These are phyloP conservation scores for Metarhizium guizhouense DNA, from an alignment of 2,329 filamentous ascomycete genomes.

Conservation along the genomic window DNA sequence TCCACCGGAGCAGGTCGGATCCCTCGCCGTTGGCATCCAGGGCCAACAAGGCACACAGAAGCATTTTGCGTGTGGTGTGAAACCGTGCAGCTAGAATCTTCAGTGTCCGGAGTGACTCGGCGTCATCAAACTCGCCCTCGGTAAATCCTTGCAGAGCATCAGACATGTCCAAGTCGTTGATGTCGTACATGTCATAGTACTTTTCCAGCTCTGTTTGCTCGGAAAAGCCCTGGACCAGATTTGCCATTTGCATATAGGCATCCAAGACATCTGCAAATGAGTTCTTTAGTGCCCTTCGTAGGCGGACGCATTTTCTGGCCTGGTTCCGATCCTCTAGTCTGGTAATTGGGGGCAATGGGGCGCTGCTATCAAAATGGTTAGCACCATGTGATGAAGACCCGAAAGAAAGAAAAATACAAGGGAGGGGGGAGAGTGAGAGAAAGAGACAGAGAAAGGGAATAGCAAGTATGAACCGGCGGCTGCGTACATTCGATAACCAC, in stretches of 20 bases:
- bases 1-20: constrained; percentile 71
- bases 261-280: constrained; percentile 63
- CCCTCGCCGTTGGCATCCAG: constrained; percentile 74
- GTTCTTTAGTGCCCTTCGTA: constrained; percentile 67
- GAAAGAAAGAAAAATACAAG: no score
- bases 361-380: constrained; percentile 50
- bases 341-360: constrained; percentile 83
- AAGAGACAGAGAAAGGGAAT: no score
- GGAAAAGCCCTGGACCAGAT: constrained; percentile 61
- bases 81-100: constrained; percentile 76
- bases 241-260: constrained; percentile 61
- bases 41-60: constrained; percentile 81
- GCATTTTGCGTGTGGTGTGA: constrained; percentile 71
- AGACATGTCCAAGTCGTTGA: constrained; percentile 62
- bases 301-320: constrained; percentile 65
- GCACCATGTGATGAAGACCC: not conserved
- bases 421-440: no score
- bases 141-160: constrained; percentile 59
- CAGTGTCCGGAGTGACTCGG: constrained; percentile 68
- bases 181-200: constrained; percentile 84
- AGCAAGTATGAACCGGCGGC: not conserved
- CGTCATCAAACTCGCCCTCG: constrained; percentile 64
- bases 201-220: constrained; percentile 79
- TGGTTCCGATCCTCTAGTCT: constrained; percentile 79
- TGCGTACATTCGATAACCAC: constrained; percentile 74